Conservation (phyloP, 441 rosid genomes). For the Metrosideros polymorpha region DNA sequence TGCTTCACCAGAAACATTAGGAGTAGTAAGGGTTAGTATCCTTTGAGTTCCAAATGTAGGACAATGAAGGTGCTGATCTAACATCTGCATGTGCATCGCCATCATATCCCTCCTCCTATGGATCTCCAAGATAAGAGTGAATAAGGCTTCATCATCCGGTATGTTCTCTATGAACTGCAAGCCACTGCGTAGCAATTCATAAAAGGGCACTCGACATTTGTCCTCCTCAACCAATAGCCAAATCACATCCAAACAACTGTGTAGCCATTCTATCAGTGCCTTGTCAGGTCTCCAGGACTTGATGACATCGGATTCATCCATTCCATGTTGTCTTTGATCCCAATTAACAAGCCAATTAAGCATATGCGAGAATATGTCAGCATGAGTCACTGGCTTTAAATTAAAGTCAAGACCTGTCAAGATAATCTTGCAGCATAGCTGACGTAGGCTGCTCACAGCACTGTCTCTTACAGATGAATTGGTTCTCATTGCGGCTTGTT, state of each 20-base stretch:
- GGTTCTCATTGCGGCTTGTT: conserved; percentile 31
- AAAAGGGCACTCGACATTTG: conserved; percentile 87
- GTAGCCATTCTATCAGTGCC: conserved; percentile 78
- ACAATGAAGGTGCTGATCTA: conserved; percentile 97
- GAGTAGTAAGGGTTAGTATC: conserved; percentile 53
- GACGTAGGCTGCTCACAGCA: conserved; percentile 71
- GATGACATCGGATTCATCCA: conserved; percentile 47
- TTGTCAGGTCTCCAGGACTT: conserved; percentile 64
- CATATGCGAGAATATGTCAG: conserved; percentile 73
- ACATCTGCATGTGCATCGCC: conserved; percentile 98
- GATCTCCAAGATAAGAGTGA: conserved; percentile 83
- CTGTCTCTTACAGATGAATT: conserved; percentile 41
- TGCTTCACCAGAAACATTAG: conserved; percentile 65
- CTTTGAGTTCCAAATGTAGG: conserved; percentile 97
- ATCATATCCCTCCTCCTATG: conserved; percentile 93
- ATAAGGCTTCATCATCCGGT: conserved; percentile 92
- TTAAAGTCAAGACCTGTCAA: conserved; percentile 57
- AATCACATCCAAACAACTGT: conserved; percentile 86
- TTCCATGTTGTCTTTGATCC: conserved; percentile 73
- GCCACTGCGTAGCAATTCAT: conserved; percentile 84
- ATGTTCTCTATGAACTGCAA: conserved; percentile 93
- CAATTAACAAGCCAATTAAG: conserved; percentile 88
- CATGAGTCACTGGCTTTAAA: conserved; percentile 79
- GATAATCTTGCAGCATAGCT: conserved; percentile 85
- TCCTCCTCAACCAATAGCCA: conserved; percentile 86